A percentile compares a stretch with the other conserved stretches of the same genome.
These are phyloP conservation scores for Seiridium cupressi DNA, from an alignment of 2,329 filamentous ascomycete species.

Conservation along the genomic window DNA sequence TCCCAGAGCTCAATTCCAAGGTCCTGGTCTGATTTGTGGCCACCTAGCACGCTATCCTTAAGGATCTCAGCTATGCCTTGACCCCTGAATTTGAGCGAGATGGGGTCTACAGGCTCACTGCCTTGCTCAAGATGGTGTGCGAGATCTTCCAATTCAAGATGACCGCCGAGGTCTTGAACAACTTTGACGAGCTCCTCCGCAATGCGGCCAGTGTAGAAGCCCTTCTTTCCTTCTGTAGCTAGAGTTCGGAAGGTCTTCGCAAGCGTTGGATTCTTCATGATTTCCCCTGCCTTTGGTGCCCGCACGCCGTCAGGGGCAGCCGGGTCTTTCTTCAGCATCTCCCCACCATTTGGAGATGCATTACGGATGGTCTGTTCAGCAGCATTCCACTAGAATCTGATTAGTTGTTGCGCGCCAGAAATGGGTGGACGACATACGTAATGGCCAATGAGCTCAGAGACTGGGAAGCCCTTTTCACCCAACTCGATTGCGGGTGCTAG, in stretches of 20 bases:
- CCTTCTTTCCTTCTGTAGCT: conserved; percentile 77
- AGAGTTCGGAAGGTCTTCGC: conserved; percentile 79
- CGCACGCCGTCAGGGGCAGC: conserved; percentile 66
- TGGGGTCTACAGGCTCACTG: conserved; percentile 79
- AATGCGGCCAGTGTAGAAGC: conserved; percentile 85
- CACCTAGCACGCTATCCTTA: conserved; percentile 29
- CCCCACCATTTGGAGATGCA: conserved; percentile 81
- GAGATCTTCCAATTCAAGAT: conserved; percentile 77
- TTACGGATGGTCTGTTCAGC: conserved; percentile 62
- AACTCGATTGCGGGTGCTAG: conserved; percentile 80
- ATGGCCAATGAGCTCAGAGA: conserved; percentile 73
- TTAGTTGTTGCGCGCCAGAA: neutral
- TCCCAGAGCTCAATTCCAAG: conserved; percentile 84
- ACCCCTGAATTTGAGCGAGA: conserved; percentile 75
- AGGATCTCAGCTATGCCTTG: conserved; percentile 43
- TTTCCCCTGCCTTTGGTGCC: conserved; percentile 76
- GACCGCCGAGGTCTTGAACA: conserved; percentile 71
- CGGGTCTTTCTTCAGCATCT: conserved; percentile 82
- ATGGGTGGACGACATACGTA: conserved; percentile 51
- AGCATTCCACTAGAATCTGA: conserved; percentile 61
- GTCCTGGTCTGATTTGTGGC: conserved; percentile 36
- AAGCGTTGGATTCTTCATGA: conserved; percentile 82
- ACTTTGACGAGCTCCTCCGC: conserved; percentile 80
- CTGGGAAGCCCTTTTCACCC: conserved; percentile 85
- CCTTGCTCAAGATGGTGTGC: conserved; percentile 66